A percentile compares a stretch with the other conserved stretches of the same genome.
Evolutionary conservation across 176 grass and related monocot species (phyloP).

Genomic region (Oryza officinalis): DNA sequence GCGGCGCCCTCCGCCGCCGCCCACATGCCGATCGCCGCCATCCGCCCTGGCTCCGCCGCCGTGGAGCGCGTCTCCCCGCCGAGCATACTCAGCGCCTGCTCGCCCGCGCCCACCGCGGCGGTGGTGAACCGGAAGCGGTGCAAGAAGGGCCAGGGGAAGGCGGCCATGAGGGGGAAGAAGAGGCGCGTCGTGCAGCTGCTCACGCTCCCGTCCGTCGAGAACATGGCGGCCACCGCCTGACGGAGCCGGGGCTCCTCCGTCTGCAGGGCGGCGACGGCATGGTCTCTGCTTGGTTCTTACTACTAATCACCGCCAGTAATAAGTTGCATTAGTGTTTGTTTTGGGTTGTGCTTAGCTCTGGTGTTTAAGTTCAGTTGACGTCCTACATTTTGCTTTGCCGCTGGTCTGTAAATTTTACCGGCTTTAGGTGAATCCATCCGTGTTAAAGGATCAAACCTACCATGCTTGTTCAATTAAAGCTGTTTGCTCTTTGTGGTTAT

Average conservation of each 20-base stretch:
- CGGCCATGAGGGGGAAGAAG: constrained; percentile 23
- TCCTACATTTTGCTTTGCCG: not conserved
- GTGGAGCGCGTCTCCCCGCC: not conserved
- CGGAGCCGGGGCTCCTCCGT: not conserved
- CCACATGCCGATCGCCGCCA: constrained; percentile 28
- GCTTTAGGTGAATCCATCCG: not conserved
- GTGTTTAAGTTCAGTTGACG: not conserved
- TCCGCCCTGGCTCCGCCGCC: constrained; percentile 9
- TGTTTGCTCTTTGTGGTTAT: not conserved
- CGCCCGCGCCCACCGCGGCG: not conserved
- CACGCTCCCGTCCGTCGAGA: constrained; percentile 49
- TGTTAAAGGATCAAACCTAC: not conserved
- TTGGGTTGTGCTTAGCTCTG: not conserved
- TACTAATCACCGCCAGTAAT: too few relatives aligned
- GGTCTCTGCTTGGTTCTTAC: not conserved
- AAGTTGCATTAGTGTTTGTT: not conserved
- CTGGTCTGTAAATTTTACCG: not conserved
- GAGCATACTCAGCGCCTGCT: constrained; percentile 11
- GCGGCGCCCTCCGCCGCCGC: too few relatives aligned
- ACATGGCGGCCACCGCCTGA: constrained; percentile 13
- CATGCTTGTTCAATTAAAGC: not conserved
- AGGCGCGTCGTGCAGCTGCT: constrained; percentile 29
- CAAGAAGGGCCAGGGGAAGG: not conserved
- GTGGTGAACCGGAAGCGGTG: constrained; percentile 36
- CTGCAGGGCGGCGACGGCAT: not conserved